A percentile compares a stretch with the other conserved stretches of the same genome.
Evolutionary conservation across 2,329 filamentous ascomycete species (phyloP).

Genomic region (Fonsecaea nubica): DNA sequence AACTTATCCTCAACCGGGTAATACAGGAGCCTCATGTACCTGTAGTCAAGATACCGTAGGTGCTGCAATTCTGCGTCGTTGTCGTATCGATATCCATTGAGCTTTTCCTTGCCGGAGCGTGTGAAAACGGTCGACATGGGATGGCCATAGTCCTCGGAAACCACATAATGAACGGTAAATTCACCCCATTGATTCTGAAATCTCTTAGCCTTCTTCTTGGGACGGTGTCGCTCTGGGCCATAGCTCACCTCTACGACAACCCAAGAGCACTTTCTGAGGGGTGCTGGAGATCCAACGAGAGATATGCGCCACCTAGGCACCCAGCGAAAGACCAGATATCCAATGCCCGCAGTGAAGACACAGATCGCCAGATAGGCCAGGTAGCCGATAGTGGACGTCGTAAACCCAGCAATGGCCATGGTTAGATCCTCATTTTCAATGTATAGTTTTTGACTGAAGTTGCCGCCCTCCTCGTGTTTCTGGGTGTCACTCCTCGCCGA

Average conservation of each 20-base stretch:
- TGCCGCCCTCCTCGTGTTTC: slow-evolving; percentile 64
- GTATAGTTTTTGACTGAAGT: slow-evolving; percentile 87
- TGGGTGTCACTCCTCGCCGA: slow-evolving; percentile 74
- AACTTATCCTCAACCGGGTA: slow-evolving; percentile 91
- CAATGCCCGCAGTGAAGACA: slow-evolving; percentile 73
- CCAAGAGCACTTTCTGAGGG: slow-evolving; percentile 82
- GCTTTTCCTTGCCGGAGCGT: slow-evolving; percentile 59
- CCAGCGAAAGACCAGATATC: slow-evolving; percentile 87
- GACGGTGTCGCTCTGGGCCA: slow-evolving; percentile 32
- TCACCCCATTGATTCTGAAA: slow-evolving; percentile 91
- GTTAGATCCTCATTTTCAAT: slow-evolving; percentile 93
- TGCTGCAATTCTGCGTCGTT: slow-evolving; percentile 76
- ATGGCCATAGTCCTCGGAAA: slow-evolving; percentile 63
- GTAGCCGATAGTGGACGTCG: slow-evolving; percentile 74
- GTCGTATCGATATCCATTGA: slow-evolving; percentile 72
- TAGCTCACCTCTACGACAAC: slow-evolving; percentile 79
- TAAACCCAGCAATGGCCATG: slow-evolving; percentile 90
- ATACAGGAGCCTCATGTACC: slow-evolving; percentile 91
- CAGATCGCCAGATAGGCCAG: slow-evolving; percentile 74
- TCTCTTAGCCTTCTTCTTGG: slow-evolving; percentile 43
- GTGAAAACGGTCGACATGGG: slow-evolving; percentile 68
- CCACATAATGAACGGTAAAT: slow-evolving; percentile 76
- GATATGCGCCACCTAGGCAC: slow-evolving; percentile 84
- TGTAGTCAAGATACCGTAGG: slow-evolving; percentile 83
- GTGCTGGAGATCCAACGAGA: slow-evolving; percentile 71